Evolutionary conservation across 2,329 filamentous ascomycete species (phyloP), one percentile per base, ranked within the genome.

Genomic region (Hymenoscyphus occultus): DNA sequence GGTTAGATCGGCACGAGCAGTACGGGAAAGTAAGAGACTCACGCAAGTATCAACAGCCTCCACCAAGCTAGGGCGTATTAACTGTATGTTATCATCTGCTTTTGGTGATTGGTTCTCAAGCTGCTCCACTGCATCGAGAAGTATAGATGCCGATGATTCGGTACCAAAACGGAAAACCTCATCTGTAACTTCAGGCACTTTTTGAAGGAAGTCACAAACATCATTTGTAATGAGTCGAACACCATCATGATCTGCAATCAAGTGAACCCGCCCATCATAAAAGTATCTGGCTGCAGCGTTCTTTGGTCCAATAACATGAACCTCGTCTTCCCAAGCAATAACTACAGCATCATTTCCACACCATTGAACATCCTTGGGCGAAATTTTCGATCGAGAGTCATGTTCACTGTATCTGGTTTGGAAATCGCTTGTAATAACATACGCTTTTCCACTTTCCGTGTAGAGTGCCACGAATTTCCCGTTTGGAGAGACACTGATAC

Each of bases 281-380:
- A 93, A 94, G 76, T 93, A 95, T 67, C 86, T 88, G 54, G 80
- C 87, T 5, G 90, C 88, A 10, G 90, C 86, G 56, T 92, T 92
- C 45, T 89, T 90, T 0, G 93, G 92, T 0, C 94, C 95, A 66
- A 99, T 90, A 35, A 99, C 84, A 74, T 97, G 95, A 3, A 99
- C 89, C 77, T 99, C 95, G 74, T 99, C 95, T 74, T 98, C 95
- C 95, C 95, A 99, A 0, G 93, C 93, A 72, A 99, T 87, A 35
- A 97, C 86, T 3, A 95, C 90, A 14, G 93, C 92, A 77, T 98
- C 94, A 72, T 95, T 94, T 5, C 95, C 95, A 76, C 95, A 99
- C 95, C 95, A 99, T 72, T 95, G 90, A 67, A 99, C 84, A 69
- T 95, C 92, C 72, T 92, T 90, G 3, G 95, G 95, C 1, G 89